These are phyloP conservation scores for Plantago major DNA, from an alignment of 257 asterid species.

Conservation along the genomic window DNA sequence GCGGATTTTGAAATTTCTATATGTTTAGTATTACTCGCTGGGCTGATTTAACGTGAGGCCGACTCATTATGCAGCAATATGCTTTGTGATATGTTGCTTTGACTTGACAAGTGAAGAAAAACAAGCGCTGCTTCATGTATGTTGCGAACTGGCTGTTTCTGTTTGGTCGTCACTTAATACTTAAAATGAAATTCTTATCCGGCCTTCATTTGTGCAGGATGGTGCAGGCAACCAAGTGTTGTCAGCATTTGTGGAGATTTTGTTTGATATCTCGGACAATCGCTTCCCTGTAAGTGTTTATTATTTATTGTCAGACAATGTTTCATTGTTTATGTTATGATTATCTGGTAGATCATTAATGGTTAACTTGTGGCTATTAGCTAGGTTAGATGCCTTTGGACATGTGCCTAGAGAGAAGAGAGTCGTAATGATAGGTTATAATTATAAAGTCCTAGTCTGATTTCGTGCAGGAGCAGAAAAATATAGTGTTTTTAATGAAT, in stretches of 20 bases:
- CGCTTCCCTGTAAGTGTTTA: slow-evolving; percentile 68
- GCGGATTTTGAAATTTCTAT: slow-evolving; percentile 10
- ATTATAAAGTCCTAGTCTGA: not conserved
- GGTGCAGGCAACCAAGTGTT: slow-evolving; percentile 94
- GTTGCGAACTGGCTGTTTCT: slow-evolving; percentile 26
- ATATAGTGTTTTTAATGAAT: not conserved
- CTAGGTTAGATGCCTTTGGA: not conserved
- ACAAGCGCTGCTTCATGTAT: slow-evolving; percentile 86
- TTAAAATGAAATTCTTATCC: slow-evolving; percentile 3
- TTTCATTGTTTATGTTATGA: not conserved
- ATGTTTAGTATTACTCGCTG: slow-evolving; percentile 8
- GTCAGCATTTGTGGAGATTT: slow-evolving; percentile 98
- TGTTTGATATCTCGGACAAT: slow-evolving; percentile 91
- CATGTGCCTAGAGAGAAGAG: too few relatives aligned
- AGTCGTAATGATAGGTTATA: too few relatives aligned
- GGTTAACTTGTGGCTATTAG: not conserved
- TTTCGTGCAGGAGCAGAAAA: not conserved
- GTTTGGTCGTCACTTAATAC: not conserved
- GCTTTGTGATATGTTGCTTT: slow-evolving; percentile 87
- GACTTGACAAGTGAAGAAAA: slow-evolving; percentile 91
- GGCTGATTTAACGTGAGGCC: slow-evolving; percentile 10
- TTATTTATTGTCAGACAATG: not conserved
- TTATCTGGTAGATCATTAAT: not conserved
- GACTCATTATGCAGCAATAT: slow-evolving; percentile 58
- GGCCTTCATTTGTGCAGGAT: slow-evolving; percentile 47